Evolutionary conservation across 2,329 filamentous ascomycete species (phyloP).

Genomic region (Pseudogymnoascus sp.): DNA sequence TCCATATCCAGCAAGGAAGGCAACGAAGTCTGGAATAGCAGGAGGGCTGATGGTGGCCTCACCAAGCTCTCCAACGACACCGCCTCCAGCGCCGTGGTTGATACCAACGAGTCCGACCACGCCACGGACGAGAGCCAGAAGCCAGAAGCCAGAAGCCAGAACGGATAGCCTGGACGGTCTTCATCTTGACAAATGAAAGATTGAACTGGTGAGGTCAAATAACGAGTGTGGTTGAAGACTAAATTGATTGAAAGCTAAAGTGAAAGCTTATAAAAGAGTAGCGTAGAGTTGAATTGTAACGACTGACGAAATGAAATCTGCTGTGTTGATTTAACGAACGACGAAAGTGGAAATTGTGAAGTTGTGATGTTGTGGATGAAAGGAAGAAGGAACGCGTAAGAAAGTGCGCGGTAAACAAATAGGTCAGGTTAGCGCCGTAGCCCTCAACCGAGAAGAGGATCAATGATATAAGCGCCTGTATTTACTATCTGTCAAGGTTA

Average conservation of each 20-base stretch:
- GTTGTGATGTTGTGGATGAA: neutral
- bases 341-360: neutral
- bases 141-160: slow-evolving; percentile 27
- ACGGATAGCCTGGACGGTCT: slow-evolving; percentile 22
- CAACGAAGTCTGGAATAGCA: slow-evolving; percentile 30
- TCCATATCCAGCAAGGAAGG: slow-evolving; percentile 34
- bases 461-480: neutral
- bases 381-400: neutral
- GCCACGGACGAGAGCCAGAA: slow-evolving; percentile 23
- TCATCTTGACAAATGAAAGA: slow-evolving; percentile 24
- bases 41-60: slow-evolving; percentile 37
- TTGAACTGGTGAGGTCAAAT: neutral
- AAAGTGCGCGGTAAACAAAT: neutral
- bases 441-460: neutral
- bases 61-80: neutral
- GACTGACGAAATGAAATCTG: neutral
- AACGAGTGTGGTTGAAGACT: neutral
- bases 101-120: neutral
- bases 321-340: neutral
- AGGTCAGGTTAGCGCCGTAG: neutral
- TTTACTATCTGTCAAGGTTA: neutral
- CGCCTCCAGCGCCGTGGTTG: slow-evolving; percentile 20
- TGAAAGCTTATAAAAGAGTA: neutral
- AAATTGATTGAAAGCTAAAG: neutral
- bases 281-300: neutral